A percentile compares a stretch with the other conserved stretches of the same genome.
These are phyloP conservation scores for Fusarium solani-melongenae DNA, from an alignment of 2,329 filamentous ascomycete genomes.

Conservation along the genomic window DNA sequence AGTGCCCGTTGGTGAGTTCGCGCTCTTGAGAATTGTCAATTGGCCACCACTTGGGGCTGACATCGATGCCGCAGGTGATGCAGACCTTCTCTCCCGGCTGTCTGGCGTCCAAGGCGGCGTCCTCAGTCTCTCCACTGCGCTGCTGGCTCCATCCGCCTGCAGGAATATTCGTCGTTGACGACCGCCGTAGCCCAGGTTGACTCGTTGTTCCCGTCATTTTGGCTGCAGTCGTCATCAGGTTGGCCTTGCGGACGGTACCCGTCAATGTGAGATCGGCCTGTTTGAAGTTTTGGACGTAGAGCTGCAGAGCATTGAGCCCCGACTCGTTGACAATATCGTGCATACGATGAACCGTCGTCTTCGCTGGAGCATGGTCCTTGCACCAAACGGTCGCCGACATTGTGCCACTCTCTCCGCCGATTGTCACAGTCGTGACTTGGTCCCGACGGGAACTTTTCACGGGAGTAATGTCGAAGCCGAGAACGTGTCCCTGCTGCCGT, in stretches of 20 bases:
- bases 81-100: conserved; percentile 66
- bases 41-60: conserved; percentile 80
- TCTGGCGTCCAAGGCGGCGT: conserved; percentile 41
- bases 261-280: conserved; percentile 92
- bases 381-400: conserved; percentile 92
- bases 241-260: conserved; percentile 92
- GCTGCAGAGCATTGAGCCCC: conserved; percentile 83
- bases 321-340: conserved; percentile 77
- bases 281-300: conserved; percentile 91
- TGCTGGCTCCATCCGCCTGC: conserved; percentile 29
- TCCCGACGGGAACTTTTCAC: conserved; percentile 91
- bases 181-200: conserved; percentile 59
- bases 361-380: conserved; percentile 82
- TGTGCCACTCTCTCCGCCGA: conserved; percentile 84
- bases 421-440: conserved; percentile 79
- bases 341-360: conserved; percentile 81
- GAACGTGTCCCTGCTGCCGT: conserved; percentile 80
- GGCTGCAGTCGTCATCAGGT: conserved; percentile 74
- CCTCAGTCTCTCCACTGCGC: conserved; percentile 42
- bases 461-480: conserved; percentile 91
- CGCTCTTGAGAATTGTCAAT: conserved; percentile 64
- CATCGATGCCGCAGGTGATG: conserved; percentile 74
- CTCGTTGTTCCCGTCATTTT: conserved; percentile 59
- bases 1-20: conserved; percentile 63
- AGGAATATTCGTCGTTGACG: conserved; percentile 62